Evolutionary conservation across 1,139 yeast genomes (phyloP).

Genomic region (Candida tetrigidarum): DNA sequence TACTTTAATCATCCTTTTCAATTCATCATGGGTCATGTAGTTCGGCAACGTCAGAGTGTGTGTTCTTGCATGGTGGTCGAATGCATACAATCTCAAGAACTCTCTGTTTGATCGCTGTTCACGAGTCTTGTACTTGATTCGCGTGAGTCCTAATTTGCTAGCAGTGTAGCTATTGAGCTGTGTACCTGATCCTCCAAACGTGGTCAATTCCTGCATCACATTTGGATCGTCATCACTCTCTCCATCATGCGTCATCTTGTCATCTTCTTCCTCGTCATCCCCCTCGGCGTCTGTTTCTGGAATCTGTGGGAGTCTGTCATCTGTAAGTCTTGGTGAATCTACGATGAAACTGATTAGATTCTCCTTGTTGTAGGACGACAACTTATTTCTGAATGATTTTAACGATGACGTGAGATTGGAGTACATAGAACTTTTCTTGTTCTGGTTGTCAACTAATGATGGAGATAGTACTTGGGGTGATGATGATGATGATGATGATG

Average conservation of each 20-base stretch:
- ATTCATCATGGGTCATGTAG: conserved; percentile 14
- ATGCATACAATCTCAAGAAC: conserved; percentile 51
- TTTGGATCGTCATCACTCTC: background rate
- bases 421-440: conserved; percentile 15
- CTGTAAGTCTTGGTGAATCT: conserved; percentile 28
- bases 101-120: conserved; percentile 51
- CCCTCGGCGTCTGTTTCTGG: background rate
- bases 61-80: conserved; percentile 43
- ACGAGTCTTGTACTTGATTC: conserved; percentile 33
- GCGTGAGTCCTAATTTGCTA: conserved; percentile 1
- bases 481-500: no score
- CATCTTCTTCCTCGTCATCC: conserved; percentile 3
- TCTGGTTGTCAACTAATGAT: background rate
- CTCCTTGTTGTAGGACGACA: conserved; percentile 11
- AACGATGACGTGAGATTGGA: conserved; percentile 23
- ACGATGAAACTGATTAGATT: conserved; percentile 10
- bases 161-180: conserved; percentile 1
- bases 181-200: conserved; percentile 8
- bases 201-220: conserved; percentile 16
- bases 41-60: conserved; percentile 18
- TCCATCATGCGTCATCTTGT: background rate
- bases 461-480: no score
- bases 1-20: conserved; percentile 10
- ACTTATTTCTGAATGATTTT: conserved; percentile 16
- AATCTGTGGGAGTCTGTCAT: conserved; percentile 24